Percentiles rank a stretch among this genome's conserved stretches.
Conservation (phyloP, 257 asterid species). For the Salvia hispanica region DNA sequence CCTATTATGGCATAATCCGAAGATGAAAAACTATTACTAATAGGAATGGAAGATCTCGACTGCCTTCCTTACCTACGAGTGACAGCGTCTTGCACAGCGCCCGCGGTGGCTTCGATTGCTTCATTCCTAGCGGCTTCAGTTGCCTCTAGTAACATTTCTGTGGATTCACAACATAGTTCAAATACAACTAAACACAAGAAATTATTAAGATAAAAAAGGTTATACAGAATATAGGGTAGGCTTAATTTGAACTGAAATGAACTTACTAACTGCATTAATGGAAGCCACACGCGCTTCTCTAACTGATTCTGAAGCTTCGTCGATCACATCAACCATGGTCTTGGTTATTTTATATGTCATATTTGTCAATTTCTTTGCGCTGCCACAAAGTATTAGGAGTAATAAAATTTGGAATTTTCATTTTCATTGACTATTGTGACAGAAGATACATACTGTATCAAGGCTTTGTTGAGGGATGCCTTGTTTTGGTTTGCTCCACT, state of each 20-base stretch:
- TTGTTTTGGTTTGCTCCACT: slow-evolving; percentile 37
- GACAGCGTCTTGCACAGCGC: too few species aligned
- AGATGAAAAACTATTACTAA: too few species aligned
- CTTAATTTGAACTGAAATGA: too few species aligned
- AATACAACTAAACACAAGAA: too few species aligned
- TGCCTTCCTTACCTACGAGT: too few species aligned
- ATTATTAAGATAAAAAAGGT: too few species aligned
- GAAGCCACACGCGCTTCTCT: slow-evolving; percentile 84
- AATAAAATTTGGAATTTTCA: not conserved
- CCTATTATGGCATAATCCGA: not conserved
- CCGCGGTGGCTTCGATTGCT: too few species aligned
- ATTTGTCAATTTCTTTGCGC: slow-evolving; percentile 68
- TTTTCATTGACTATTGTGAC: not conserved
- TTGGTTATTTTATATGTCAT: slow-evolving; percentile 81
- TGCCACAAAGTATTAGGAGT: not conserved
- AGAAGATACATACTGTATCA: slow-evolving; percentile 54
- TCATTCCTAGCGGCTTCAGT: too few species aligned
- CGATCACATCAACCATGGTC: slow-evolving; percentile 69
- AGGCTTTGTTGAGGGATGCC: slow-evolving; percentile 51
- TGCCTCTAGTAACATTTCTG: too few species aligned
- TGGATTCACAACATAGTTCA: too few species aligned
- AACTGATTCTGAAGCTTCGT: slow-evolving; percentile 26
- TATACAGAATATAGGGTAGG: too few species aligned
- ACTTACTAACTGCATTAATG: slow-evolving; percentile 77
- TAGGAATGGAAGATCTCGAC: not conserved